Conservation (phyloP, 2,329 filamentous ascomycete species). For the Diaporthe vexans region DNA sequence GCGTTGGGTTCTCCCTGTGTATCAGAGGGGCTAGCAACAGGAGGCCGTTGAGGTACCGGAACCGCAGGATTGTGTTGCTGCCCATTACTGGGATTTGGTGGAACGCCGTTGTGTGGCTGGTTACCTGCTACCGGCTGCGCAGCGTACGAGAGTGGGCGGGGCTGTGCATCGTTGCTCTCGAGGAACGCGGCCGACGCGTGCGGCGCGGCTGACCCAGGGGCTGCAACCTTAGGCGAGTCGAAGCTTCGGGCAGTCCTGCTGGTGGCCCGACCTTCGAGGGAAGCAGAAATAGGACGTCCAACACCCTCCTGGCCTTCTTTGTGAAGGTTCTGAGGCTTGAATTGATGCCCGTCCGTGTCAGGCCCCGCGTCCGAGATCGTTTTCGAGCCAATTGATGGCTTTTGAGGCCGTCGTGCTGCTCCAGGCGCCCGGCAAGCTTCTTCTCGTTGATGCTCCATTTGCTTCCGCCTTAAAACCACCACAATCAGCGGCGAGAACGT, state of each 20-base stretch:
- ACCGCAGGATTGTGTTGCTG: no score
- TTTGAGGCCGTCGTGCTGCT: neutral
- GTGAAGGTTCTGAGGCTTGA: neutral
- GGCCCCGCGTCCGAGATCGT: neutral
- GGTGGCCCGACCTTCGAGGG: neutral
- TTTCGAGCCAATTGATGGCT: neutral
- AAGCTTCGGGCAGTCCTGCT: neutral
- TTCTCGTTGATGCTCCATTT: slow-evolving; percentile 8
- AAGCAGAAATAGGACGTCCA: neutral
- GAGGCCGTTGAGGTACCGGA: no score
- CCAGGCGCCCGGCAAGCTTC: neutral
- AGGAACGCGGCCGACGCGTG: slow-evolving; percentile 20
- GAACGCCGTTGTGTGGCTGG: slow-evolving; percentile 16
- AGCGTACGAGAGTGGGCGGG: neutral
- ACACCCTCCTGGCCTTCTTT: neutral
- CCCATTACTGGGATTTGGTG: neutral
- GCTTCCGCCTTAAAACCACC: neutral
- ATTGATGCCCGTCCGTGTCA: neutral
- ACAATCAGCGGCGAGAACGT: neutral
- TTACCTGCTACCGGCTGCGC: neutral
- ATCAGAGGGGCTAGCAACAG: neutral
- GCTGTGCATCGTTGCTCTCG: neutral
- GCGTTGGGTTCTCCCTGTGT: neutral
- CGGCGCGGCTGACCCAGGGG: neutral
- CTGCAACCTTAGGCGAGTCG: slow-evolving; percentile 6